These are phyloP conservation scores for Lactifluus pinguis DNA, from an alignment of 768 basidiomycete genomes.

Conservation along the genomic window DNA sequence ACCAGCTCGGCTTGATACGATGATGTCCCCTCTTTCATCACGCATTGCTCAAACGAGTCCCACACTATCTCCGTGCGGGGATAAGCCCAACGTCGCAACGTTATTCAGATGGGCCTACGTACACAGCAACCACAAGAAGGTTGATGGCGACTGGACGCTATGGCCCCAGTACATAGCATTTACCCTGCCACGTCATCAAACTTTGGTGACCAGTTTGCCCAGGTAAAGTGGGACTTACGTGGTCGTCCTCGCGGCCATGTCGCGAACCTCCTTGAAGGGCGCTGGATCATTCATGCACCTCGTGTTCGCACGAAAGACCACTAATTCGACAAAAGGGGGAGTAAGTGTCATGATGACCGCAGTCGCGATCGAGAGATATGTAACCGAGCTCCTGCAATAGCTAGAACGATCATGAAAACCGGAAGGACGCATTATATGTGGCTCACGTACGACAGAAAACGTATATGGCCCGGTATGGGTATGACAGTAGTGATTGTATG, in stretches of 20 bases:
- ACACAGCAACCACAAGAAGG: slow-evolving; percentile 2
- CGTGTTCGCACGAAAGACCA: slow-evolving; percentile 1
- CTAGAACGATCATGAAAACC: no score
- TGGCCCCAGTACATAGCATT: slow-evolving; percentile 5
- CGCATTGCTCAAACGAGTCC: not conserved
- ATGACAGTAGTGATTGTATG: no score
- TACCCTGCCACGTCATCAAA: not conserved
- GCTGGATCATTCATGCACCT: not conserved
- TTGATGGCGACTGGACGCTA: not conserved
- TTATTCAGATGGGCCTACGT: not conserved
- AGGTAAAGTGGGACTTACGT: not conserved
- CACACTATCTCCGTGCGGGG: slow-evolving; percentile 4
- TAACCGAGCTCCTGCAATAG: no score
- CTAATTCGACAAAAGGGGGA: slow-evolving; percentile 1
- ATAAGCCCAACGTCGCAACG: no score
- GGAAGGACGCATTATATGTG: no score
- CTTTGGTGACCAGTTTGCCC: not conserved
- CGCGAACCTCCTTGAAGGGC: slow-evolving; percentile 4
- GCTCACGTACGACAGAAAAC: no score
- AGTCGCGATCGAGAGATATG: no score
- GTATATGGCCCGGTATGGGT: no score
- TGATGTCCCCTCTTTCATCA: not conserved
- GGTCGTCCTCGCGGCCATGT: not conserved
- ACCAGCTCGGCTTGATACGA: not conserved
- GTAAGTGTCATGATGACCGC: not conserved